These are phyloP conservation scores for Salisapilia sapeloensis DNA, from an alignment of 352 stramenopile genomes.

Conservation along the genomic window DNA sequence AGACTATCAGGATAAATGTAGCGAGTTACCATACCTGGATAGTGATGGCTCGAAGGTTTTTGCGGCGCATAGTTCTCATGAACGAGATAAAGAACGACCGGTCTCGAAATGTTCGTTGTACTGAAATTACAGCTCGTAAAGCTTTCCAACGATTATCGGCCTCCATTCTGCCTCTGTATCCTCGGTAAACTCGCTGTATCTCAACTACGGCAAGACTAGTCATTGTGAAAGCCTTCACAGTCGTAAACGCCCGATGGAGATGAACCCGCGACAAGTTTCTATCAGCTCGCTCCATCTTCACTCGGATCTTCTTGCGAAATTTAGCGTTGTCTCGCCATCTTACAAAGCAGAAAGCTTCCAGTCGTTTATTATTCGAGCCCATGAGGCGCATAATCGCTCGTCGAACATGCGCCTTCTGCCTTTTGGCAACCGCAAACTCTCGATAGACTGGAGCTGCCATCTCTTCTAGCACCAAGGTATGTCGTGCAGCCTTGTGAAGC, in stretches of 20 bases:
- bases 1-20: background rate
- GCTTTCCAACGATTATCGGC: slow-evolving; percentile 15
- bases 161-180: slow-evolving; percentile 14
- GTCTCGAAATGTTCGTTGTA: slow-evolving; percentile 51
- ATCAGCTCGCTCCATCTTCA: slow-evolving; percentile 11
- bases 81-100: slow-evolving; percentile 35
- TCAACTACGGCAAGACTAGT: slow-evolving; percentile 31
- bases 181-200: slow-evolving; percentile 41
- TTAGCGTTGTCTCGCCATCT: slow-evolving; percentile 14
- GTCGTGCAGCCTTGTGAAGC: slow-evolving; percentile 13
- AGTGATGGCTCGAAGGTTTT: slow-evolving; percentile 25
- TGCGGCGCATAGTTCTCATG: slow-evolving; percentile 15
- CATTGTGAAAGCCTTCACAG: slow-evolving; percentile 21
- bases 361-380: slow-evolving; percentile 25
- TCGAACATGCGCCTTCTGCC: slow-evolving; percentile 26
- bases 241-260: slow-evolving; percentile 14
- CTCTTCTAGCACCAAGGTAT: slow-evolving; percentile 39
- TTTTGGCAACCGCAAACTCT: slow-evolving; percentile 19
- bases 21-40: slow-evolving; percentile 11
- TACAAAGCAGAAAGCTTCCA: slow-evolving; percentile 16
- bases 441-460: slow-evolving; percentile 31
- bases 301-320: slow-evolving; percentile 15
- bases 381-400: slow-evolving; percentile 31
- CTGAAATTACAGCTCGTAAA: slow-evolving; percentile 27
- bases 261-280: slow-evolving; percentile 14